Conservation (phyloP, 164 flowering plant species). For the Nelumbo lutea region DNA sequence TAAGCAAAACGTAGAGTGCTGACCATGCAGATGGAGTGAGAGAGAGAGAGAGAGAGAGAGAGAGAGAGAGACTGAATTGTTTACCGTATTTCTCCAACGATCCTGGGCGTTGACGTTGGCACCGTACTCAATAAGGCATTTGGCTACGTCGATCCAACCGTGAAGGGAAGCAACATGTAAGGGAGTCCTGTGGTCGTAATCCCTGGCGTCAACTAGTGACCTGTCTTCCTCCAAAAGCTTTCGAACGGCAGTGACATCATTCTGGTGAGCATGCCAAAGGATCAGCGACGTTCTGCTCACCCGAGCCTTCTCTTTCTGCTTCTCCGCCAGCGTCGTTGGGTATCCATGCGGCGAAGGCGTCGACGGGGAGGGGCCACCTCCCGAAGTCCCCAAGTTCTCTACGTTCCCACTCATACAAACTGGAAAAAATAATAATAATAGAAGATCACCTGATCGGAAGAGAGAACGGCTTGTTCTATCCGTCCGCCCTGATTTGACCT, state of each 20-base stretch:
- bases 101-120: constrained; percentile 98
- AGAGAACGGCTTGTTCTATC: too few relatives aligned
- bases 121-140: constrained; percentile 65
- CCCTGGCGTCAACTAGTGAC: constrained; percentile 69
- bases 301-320: constrained; percentile 68
- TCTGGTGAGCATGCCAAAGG: constrained; percentile 84
- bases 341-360: neutral
- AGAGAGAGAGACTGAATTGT: neutral
- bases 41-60: too few relatives aligned
- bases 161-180: constrained; percentile 96
- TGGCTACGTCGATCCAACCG: constrained; percentile 93
- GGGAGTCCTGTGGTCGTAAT: constrained; percentile 88
- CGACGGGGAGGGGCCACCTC: neutral
- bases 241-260: constrained; percentile 65
- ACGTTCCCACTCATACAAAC: neutral
- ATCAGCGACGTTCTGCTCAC: constrained; percentile 72
- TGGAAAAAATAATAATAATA: too few relatives aligned
- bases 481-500: too few relatives aligned
- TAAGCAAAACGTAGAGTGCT: too few relatives aligned
- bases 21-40: too few relatives aligned
- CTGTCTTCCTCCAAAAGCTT: constrained; percentile 89
- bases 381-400: neutral
- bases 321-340: constrained; percentile 12
- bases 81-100: constrained; percentile 97
- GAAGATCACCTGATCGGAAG: too few relatives aligned